Conservation (phyloP, 2,329 filamentous ascomycete genomes). For the Neopestalotiopsis sp. region DNA sequence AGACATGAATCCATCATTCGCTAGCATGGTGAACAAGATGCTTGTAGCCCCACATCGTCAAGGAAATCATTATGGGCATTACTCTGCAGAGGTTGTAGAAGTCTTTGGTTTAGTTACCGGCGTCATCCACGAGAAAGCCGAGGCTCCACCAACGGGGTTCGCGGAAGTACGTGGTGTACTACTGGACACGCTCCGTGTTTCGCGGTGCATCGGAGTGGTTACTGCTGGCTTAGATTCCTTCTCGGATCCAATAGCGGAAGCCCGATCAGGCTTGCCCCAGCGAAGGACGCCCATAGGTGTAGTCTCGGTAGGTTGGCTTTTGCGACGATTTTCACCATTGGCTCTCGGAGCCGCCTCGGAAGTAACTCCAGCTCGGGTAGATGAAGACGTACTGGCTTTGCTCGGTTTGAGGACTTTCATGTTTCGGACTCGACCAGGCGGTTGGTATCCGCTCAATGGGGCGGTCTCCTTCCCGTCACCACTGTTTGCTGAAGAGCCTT, state of each 20-base stretch:
- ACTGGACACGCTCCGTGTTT: conserved; percentile 43
- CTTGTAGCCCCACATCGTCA: neutral
- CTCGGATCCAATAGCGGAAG: conserved; percentile 42
- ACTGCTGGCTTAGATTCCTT: conserved; percentile 39
- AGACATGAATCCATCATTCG: neutral
- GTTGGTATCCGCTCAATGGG: conserved; percentile 71
- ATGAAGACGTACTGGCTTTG: conserved; percentile 63
- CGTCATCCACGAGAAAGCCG: conserved; percentile 93
- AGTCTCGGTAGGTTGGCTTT: conserved; percentile 49
- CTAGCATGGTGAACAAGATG: neutral
- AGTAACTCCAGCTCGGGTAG: conserved; percentile 53
- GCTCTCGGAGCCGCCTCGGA: conserved; percentile 57
- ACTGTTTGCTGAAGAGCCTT: conserved; percentile 52
- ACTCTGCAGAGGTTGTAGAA: conserved; percentile 40
- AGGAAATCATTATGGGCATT: neutral
- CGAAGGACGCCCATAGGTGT: conserved; percentile 36
- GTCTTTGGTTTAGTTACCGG: conserved; percentile 50
- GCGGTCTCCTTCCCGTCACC: conserved; percentile 59
- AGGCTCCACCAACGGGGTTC: conserved; percentile 91
- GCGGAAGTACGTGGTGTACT: conserved; percentile 59
- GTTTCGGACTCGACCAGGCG: conserved; percentile 66
- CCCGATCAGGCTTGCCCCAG: conserved; percentile 59
- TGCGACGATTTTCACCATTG: conserved; percentile 56
- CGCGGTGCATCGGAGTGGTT: conserved; percentile 33
- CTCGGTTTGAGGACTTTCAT: conserved; percentile 92